Base-by-base conservation (phyloP, 2,329 filamentous ascomycete genomes). In the Pyrenophora tritici-repentis region DNA sequence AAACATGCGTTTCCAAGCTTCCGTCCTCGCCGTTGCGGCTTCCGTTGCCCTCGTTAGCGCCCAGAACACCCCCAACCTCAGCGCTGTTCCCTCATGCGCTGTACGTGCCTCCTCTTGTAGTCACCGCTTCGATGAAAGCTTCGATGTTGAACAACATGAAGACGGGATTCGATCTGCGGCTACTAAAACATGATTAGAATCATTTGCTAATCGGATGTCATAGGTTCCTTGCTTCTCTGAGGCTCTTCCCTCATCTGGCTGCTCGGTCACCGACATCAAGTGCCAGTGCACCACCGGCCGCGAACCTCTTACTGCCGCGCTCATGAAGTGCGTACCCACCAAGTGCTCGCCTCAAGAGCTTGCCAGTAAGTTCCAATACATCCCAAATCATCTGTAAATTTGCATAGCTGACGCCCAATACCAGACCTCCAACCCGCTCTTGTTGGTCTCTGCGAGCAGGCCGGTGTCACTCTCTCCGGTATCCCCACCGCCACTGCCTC, bases 201-300 rank as follows among this genome's bases (percentile, higher is more conserved):
- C 22, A 42, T 14, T n/a, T 6, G 18, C 2, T 16, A 18, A 22
- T 10, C 3, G 36, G 8, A 7, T 13, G 2, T 14, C 7, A 34
- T 33, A 81, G 77, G 63, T 78, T 33, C 53, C 73, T 46, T 85
- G 81, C 73, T 73, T 83, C 62, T 62, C 70, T 38, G 63, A 71
- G 17, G 79, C 80, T 56, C 75, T 82, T 62, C 66, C 69, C 14
- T 66, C 70, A n/a, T 77, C 77, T 16, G 75, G 77, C 62, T 85
- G 82, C 67, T 58, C 51, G 12, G 51, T 76, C 50, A 74, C 70
- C 37, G 80, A 85, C 67, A 63, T 72, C 36, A 68, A 64, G 42
- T 85, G 82, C 75, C 79, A 81, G 62, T 84, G 82, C 74, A 80
- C 73, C 3, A 75, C 70, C 7, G 74, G 73, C 33, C 62, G 62